phyloP scores from a whole-genome alignment of 2,329 filamentous ascomycete genomes.

The Rutstroemia sydowiana region DNA sequence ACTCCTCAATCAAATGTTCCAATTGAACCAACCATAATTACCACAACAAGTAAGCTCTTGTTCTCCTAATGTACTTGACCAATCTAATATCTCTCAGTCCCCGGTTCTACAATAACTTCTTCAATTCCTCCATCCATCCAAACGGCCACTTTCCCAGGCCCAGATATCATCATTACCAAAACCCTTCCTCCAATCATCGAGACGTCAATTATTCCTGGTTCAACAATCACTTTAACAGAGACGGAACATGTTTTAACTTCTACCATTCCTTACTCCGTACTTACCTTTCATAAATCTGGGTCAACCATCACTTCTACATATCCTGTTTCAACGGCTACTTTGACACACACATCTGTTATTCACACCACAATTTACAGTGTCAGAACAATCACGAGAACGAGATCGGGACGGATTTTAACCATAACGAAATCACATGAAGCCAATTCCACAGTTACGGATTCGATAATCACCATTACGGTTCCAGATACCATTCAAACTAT shows the following conservation, averaged over 20 bases:
- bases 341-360: background rate
- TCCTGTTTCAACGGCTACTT: background rate
- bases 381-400: conserved; percentile 1
- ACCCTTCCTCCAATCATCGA: conserved; percentile 1
- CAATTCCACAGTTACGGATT: background rate
- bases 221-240: background rate
- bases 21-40: background rate
- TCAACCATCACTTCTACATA: background rate
- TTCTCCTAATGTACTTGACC: background rate
- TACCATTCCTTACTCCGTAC: background rate
- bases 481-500: background rate
- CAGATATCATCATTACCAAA: background rate
- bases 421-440: background rate
- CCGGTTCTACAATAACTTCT: background rate
- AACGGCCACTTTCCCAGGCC: background rate
- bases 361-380: background rate
- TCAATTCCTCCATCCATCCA: background rate
- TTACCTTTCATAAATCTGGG: background rate
- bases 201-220: background rate
- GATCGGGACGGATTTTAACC: background rate
- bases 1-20: background rate
- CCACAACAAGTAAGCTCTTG: background rate
- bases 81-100: background rate
- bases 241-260: background rate
- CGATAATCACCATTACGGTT: background rate